phyloP scores from a whole-genome alignment of 805 yeast species.

The Myxozyma sirexii region DNA sequence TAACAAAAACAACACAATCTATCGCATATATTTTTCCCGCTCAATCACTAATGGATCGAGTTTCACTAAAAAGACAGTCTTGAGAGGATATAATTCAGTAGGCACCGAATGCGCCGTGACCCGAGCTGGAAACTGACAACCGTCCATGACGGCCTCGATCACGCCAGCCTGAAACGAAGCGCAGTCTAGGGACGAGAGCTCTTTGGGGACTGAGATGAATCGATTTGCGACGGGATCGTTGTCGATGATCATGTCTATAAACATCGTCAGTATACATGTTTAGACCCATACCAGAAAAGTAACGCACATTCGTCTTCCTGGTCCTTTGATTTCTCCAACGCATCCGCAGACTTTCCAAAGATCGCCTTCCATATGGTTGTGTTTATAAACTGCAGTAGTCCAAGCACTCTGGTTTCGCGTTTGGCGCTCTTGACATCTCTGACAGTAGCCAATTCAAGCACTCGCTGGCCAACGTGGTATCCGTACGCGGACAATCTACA shows the following conservation, averaged over 20 bases:
- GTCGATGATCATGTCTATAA: slow-evolving; percentile 68
- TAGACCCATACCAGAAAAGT: not conserved
- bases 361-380: slow-evolving; percentile 71
- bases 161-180: slow-evolving; percentile 85
- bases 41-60: slow-evolving; percentile 61
- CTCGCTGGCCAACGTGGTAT: slow-evolving; percentile 72
- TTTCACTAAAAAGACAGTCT: slow-evolving; percentile 77
- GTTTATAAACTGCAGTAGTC: slow-evolving; percentile 71
- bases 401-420: slow-evolving; percentile 67
- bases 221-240: slow-evolving; percentile 69
- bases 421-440: slow-evolving; percentile 69
- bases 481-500: slow-evolving; percentile 69
- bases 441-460: slow-evolving; percentile 66
- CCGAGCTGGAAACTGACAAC: slow-evolving; percentile 68
- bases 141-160: slow-evolving; percentile 77
- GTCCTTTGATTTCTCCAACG: slow-evolving; percentile 70
- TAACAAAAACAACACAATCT: not conserved
- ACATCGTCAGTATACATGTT: not conserved
- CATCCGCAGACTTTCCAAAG: slow-evolving; percentile 75
- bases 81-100: slow-evolving; percentile 55
- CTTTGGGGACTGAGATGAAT: slow-evolving; percentile 76
- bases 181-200: slow-evolving; percentile 74
- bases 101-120: slow-evolving; percentile 86
- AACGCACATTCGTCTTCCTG: slow-evolving; percentile 57
- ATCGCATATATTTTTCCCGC: slow-evolving; percentile 51